phyloP scores from a whole-genome alignment of 805 yeast species.

The Maudiozyma saulgeensis region DNA sequence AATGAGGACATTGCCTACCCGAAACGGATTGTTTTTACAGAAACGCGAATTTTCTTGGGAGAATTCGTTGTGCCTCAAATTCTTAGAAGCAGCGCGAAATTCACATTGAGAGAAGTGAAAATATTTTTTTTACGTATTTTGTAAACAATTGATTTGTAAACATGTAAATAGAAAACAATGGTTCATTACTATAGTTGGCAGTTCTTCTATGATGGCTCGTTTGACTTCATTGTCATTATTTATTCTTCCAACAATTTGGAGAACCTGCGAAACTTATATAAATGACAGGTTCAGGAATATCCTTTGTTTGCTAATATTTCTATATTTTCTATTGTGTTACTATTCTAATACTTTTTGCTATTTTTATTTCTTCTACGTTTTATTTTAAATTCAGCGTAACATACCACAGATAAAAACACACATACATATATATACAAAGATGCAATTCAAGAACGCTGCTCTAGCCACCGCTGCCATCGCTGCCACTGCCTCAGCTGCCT shows the following conservation, averaged over 20 bases:
- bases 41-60: background rate
- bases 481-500: constrained; percentile 13
- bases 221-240: no score
- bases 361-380: background rate
- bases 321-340: no score
- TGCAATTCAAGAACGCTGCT: constrained; percentile 20
- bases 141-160: background rate
- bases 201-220: background rate
- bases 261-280: no score
- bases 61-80: background rate
- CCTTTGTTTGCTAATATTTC: no score
- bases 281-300: no score
- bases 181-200: background rate
- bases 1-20: background rate
- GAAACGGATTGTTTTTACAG: background rate
- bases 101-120: background rate
- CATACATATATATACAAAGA: constrained; percentile 3
- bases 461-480: constrained; percentile 14
- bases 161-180: constrained; percentile 1
- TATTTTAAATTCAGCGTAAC: background rate
- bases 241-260: no score
- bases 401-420: background rate
- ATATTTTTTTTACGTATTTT: background rate
- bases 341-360: no score
- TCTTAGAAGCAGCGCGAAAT: background rate